Evolutionary conservation across 78 protist species (phyloP), one percentile per base, ranked within the genome.

Genomic region (Dictyostelium purpureum): DNA sequence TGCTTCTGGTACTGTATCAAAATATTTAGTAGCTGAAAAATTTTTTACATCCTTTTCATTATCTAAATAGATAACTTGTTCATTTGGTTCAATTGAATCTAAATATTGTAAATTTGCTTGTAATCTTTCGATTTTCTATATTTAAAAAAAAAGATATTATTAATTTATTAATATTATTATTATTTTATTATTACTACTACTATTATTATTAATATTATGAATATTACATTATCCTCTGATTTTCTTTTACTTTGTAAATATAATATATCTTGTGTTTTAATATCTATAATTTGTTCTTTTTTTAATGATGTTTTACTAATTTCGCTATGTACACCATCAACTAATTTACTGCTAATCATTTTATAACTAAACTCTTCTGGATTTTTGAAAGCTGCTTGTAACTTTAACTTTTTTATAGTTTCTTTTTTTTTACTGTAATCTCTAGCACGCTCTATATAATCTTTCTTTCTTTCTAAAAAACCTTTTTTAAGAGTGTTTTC

Each of bases 1-100:
- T 70, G 90, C 90, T 7, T 83, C 90, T 52, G 90, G 90, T 35
- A 83, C 49, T 35, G 90, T 83, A 12, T 83, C 90, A 43, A 54
- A 83, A 71, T 83, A 71, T 70, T 83, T 40, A 12, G 63, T 77
- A 10, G 90, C 90, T 18, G 38, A 26, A 67, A 83, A 83, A 21
- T 83, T 71, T 42, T 83, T 66, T 35, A 43, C 90, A 21, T 83
- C 80, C 31, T 83, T 71, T n/a, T 83, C 73, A 42, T 28, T 33
- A 71, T 83, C 90, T 28, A 83, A 54, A 71, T 52, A 83, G 33
- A 83, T 83, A 52, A 83, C 26, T 71, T 67, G 79, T 18, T 83
- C 90, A n/a, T 71, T 26, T 56, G 37, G 79, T 56, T 28, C 28
- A 6, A 83, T 19, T 83, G 75, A 6, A 83, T 83, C 90, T 26